These are phyloP conservation scores for Blastocystis sp. DNA, from an alignment of 352 stramenopile genomes.

Conservation along the genomic window DNA sequence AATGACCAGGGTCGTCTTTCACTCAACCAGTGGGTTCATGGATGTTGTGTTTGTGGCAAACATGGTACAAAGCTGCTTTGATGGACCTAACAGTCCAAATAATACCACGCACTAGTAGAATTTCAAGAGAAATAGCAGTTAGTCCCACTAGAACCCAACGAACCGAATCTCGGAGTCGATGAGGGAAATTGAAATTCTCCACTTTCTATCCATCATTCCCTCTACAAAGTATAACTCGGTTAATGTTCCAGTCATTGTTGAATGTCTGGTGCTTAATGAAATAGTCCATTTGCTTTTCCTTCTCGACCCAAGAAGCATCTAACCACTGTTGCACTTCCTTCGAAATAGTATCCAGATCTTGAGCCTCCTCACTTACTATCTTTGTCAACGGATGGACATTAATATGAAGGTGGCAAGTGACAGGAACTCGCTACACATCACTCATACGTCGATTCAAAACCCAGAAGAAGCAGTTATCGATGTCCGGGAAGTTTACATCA, in stretches of 20 bases:
- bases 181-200: constrained; percentile 16
- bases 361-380: background rate
- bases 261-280: constrained; percentile 56
- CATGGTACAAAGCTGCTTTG: background rate
- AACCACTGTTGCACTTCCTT: constrained; percentile 48
- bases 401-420: constrained; percentile 30
- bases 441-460: background rate
- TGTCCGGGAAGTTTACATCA: constrained; percentile 12
- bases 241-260: background rate
- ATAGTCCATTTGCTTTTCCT: constrained; percentile 42
- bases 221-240: background rate
- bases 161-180: constrained; percentile 4
- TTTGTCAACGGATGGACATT: constrained; percentile 2
- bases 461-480: constrained; percentile 37
- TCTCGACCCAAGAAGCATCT: constrained; percentile 7
- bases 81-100: background rate
- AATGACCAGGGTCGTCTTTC: too few relatives aligned
- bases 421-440: background rate
- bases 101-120: background rate
- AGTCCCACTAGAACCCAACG: background rate
- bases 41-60: background rate
- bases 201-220: background rate
- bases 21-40: too few relatives aligned
- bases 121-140: background rate
- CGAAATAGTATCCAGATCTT: background rate